These are phyloP conservation scores for Rhizodiscina lignyota DNA, from an alignment of 495 filamentous ascomycete genomes.

Conservation along the genomic window DNA sequence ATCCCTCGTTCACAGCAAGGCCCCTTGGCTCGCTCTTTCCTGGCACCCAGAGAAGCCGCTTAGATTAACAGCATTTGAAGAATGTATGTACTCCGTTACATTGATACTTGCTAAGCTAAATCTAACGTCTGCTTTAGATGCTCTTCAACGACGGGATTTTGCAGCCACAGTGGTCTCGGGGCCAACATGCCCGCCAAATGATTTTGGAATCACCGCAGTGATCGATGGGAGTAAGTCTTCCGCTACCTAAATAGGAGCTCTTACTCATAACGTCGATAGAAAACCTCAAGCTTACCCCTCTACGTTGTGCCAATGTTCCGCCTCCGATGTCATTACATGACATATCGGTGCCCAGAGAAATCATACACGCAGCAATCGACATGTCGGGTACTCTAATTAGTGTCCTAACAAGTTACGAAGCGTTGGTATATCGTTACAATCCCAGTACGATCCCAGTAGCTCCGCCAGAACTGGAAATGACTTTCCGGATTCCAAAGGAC, in stretches of 20 bases:
- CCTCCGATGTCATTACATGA: conserved; percentile 85
- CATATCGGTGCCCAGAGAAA: conserved; percentile 40
- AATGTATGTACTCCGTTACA: conserved; percentile 5
- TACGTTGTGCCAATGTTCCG: conserved; percentile 69
- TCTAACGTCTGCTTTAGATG: conserved; percentile 14
- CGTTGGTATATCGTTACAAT: no score
- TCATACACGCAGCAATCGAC: conserved; percentile 53
- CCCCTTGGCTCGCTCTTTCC: background rate
- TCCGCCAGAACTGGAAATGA: no score
- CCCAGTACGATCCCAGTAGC: no score
- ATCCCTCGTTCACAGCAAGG: conserved; percentile 1
- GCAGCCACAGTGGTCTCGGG: conserved; percentile 49
- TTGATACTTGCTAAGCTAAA: conserved; percentile 3
- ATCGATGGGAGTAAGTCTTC: conserved; percentile 56
- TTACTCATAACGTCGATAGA: conserved; percentile 20
- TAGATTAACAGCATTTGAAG: conserved; percentile 28
- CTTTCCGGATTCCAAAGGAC: background rate
- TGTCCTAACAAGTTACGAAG: no score
- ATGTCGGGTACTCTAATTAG: no score
- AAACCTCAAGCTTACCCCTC: conserved; percentile 66
- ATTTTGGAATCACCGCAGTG: conserved; percentile 71
- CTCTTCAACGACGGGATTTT: conserved; percentile 49
- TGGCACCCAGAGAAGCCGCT: conserved; percentile 85
- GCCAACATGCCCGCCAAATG: conserved; percentile 51
- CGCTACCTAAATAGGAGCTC: background rate